Base-by-base conservation (phyloP, 83 land plant species). In the Picea abies region DNA sequence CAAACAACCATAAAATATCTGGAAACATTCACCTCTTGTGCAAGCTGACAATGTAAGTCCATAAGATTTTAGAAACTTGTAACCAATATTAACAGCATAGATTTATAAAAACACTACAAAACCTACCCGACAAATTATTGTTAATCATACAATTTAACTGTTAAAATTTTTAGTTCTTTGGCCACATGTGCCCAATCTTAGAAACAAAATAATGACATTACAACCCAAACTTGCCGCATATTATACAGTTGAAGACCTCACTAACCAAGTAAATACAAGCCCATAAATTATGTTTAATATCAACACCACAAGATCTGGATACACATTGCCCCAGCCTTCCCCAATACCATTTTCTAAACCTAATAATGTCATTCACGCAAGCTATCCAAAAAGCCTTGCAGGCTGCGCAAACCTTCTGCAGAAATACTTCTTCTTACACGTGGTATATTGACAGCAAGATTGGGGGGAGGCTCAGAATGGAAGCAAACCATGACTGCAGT, bases 401-500 rank as follows among this genome's bases (percentile, higher is more conserved):
- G 84, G 63, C 78, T 85, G 23, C 82, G 88, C 63, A 91, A 85
- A 1, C 90, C 90, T 79, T 88, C 90, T 3, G 90, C 93, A 6
- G 93, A 91, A 37, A 91, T 88, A 80, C 89, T 86, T 77, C 90
- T 81, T 11, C 78, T 37, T 1, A 86, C 87, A 2, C 17, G 20
- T 15, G 83, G 4, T 79, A 80, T 87, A 19, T 82, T 86, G 23
- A 82, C 87, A 44, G 15, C 82, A 76, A 52, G 32, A 22, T 8
- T 86, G 56, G 85, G 78, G 12, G 97, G 98, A 15, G 95, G 94
- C 16, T 91, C 90, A 14, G 76, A 15, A 35, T 91, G 93, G 71
- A 96, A 96, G 85, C 94, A 90, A 25, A 96, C 92, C 67, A 88
- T 85, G 60, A 96, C 90, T 1, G 88, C 94, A 6, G 98, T 96